Base-by-base conservation (phyloP, 345 rosid species). In the Camelina hispida region DNA sequence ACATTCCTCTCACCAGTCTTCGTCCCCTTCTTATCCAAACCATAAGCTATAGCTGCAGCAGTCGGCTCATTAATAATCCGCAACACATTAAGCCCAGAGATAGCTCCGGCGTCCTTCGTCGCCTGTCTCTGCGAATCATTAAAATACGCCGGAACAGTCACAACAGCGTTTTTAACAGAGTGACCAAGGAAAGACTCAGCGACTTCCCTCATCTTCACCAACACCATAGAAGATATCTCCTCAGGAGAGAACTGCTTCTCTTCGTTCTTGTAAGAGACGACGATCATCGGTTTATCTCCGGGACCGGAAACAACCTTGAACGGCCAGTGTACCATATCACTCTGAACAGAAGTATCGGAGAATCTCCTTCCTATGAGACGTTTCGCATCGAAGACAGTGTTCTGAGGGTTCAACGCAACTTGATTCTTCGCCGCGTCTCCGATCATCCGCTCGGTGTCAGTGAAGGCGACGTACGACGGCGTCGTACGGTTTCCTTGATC, bases 371-470 rank as follows among this genome's bases (percentile, higher is more conserved):
- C 85, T 18, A 83, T 83, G 40, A 83, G 81, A 13, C 85, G 83
- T 9, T 83, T 83, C 3, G 85, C 85, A 7, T 83, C 86, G 75
- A 85, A 85, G 2, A 85, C 86, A 2, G 89, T 85, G 79, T 83
- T 85, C 14, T 82, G 77, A 4, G 87, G 89, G 38, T 84, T 83
- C 79, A 84, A 77, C 32, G 87, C 87, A 2, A 84, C 87, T 32
- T 84, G 86, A 63, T 83, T 85, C 81, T 85, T 85, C 20, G 87
- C 87, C 0, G 87, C 84, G 16, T 84, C 87, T 0, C 86, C 86
- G 44, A 83, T 83, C 25, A 83, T 15, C 15, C 86, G 57, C 64
- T 83, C 86, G 0, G 84, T 69, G 15, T 83, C 84, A 42, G 83
- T 81, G 74, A 84, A 82, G 5, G 87, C 87, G 0, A 82, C 84